Evolutionary conservation across 73 alveolate species (phyloP).

Genomic region (Diophrys appendiculata): DNA sequence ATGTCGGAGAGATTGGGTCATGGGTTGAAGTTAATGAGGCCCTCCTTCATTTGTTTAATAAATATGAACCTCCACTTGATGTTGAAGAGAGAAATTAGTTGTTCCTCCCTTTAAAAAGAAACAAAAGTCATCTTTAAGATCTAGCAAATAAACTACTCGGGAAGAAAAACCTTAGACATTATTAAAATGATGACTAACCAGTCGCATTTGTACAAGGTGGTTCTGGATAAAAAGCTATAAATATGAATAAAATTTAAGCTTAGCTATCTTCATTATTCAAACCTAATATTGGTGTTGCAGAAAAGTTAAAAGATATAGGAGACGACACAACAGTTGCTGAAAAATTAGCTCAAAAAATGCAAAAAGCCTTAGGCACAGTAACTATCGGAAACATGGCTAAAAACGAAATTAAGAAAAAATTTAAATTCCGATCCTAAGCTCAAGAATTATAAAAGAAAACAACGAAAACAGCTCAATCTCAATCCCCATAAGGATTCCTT

Average conservation of each 20-base stretch:
- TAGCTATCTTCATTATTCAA: too few species aligned
- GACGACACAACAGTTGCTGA: not conserved
- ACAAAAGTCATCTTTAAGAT: not conserved
- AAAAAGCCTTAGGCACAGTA: not conserved
- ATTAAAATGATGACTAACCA: not conserved
- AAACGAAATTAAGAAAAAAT: slow-evolving; percentile 18
- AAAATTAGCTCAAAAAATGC: not conserved
- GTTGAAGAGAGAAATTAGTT: slow-evolving; percentile 2
- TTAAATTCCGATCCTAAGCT: not conserved
- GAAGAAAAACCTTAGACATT: not conserved
- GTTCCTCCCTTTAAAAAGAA: slow-evolving; percentile 21
- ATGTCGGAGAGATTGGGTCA: slow-evolving; percentile 9
- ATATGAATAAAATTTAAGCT: not conserved
- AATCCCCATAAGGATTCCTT: not conserved
- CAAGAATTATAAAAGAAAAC: not conserved
- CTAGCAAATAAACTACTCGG: slow-evolving; percentile 4
- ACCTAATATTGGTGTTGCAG: too few species aligned
- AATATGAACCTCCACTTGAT: slow-evolving; percentile 12
- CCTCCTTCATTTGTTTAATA: not conserved
- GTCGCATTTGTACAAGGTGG: not conserved
- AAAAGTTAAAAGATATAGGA: not conserved
- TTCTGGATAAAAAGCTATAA: not conserved
- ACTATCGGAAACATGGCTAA: not conserved
- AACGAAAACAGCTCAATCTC: not conserved
- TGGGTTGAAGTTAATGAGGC: slow-evolving; percentile 26